A percentile compares a stretch with the other conserved stretches of the same genome.
Evolutionary conservation across 2,329 filamentous ascomycete genomes (phyloP).

Genomic region (Teratosphaeria viscida): DNA sequence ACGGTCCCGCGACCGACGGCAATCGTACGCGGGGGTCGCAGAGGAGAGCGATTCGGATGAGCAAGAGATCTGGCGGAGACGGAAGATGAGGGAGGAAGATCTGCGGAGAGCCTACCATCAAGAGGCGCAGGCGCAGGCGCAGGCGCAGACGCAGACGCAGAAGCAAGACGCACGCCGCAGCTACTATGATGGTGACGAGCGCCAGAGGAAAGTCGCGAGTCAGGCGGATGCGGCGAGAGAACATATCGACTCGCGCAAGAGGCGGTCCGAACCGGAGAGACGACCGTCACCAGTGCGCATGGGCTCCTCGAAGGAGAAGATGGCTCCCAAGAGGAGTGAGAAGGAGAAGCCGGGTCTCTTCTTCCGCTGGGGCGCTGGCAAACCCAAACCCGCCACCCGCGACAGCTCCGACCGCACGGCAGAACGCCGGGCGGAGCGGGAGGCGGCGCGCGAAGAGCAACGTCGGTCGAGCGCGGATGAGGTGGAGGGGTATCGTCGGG

Average conservation of each 20-base stretch:
- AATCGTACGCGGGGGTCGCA: constrained; percentile 25
- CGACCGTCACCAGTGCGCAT: constrained; percentile 18
- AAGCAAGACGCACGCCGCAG: constrained; percentile 15
- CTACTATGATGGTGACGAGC: constrained; percentile 14
- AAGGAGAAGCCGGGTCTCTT: constrained; percentile 15
- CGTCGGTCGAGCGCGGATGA: constrained; percentile 17
- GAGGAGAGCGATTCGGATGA: constrained; percentile 20
- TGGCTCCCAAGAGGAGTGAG: constrained; percentile 17
- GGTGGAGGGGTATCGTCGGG: background rate
- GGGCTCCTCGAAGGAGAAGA: constrained; percentile 17
- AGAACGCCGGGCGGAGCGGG: constrained; percentile 1
- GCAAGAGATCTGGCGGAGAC: constrained; percentile 9
- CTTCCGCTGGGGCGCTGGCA: constrained; percentile 17
- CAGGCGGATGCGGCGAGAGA: constrained; percentile 17
- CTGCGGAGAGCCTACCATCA: constrained; percentile 11
- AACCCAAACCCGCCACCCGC: constrained; percentile 10
- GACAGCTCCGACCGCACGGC: constrained; percentile 11
- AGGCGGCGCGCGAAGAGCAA: constrained; percentile 13
- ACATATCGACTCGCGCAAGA: constrained; percentile 14
- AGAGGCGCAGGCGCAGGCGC: constrained; percentile 9
- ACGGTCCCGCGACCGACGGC: constrained; percentile 28
- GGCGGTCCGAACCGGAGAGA: constrained; percentile 9
- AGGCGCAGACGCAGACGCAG: constrained; percentile 8
- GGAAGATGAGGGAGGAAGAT: constrained; percentile 15
- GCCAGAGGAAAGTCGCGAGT: constrained; percentile 17